These are phyloP conservation scores for Hymenoscyphus repandus DNA, from an alignment of 2,329 filamentous ascomycete species.

Conservation along the genomic window DNA sequence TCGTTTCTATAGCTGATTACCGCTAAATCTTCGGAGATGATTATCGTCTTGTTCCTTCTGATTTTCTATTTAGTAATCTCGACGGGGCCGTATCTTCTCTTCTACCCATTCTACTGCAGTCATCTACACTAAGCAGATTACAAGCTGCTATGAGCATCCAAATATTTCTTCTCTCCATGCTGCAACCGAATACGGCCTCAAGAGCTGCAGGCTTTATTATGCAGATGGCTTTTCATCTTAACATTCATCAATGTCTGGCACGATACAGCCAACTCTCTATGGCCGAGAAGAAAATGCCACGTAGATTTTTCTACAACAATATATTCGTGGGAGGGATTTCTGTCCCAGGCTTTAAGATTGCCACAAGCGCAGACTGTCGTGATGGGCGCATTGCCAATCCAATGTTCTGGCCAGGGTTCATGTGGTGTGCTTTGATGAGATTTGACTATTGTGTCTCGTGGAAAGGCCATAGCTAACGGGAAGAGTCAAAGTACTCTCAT, in stretches of 20 bases:
- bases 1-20: conserved; percentile 48
- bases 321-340: no score
- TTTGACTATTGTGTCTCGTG: no score
- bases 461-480: no score
- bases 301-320: no score
- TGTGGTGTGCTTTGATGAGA: no score
- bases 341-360: no score
- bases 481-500: no score
- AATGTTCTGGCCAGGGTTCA: no score
- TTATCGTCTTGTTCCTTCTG: conserved; percentile 34
- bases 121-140: conserved; percentile 41
- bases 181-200: conserved; percentile 52
- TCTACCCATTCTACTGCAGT: conserved; percentile 40
- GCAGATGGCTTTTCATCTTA: conserved; percentile 50
- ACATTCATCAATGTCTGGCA: conserved; percentile 52
- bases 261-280: conserved; percentile 43
- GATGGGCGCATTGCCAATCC: no score
- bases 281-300: no score
- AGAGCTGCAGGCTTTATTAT: conserved; percentile 49
- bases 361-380: no score
- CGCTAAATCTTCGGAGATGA: conserved; percentile 35
- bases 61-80: conserved; percentile 43
- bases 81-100: conserved; percentile 46
- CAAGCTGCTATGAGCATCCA: conserved; percentile 50
- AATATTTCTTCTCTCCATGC: conserved; percentile 49